These are phyloP conservation scores for Penstemon eatonii DNA, from an alignment of 257 asterid genomes.

Conservation along the genomic window DNA sequence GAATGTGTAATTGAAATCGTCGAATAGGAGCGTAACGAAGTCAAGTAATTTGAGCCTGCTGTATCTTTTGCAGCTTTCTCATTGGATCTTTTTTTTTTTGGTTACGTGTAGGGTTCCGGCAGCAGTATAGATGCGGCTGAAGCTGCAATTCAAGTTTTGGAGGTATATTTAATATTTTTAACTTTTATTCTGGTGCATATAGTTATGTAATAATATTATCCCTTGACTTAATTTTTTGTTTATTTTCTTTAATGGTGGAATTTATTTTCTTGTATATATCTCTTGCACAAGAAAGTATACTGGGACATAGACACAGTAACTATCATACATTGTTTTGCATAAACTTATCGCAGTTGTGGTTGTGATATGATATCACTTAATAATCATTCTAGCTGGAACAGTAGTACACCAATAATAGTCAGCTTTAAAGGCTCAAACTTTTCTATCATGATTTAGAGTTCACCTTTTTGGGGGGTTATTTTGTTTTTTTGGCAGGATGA, in stretches of 20 bases:
- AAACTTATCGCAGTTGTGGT: background rate
- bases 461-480: slow-evolving; percentile 9
- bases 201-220: slow-evolving; percentile 2
- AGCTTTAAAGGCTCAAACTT: slow-evolving; percentile 1
- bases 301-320: background rate
- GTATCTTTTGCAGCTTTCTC: slow-evolving; percentile 3
- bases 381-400: background rate
- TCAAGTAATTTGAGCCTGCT: slow-evolving; percentile 5
- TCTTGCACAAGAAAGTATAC: background rate
- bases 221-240: background rate
- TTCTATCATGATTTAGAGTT: slow-evolving; percentile 6
- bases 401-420: slow-evolving; percentile 19
- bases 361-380: background rate
- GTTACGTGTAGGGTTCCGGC: slow-evolving; percentile 57
- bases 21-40: background rate
- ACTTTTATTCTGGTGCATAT: background rate
- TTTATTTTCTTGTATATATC: background rate
- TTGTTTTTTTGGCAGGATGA: slow-evolving; percentile 59
- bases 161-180: slow-evolving; percentile 45
- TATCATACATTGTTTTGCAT: background rate
- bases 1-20: background rate
- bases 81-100: slow-evolving; percentile 10
- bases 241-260: background rate
- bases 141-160: slow-evolving; percentile 82
- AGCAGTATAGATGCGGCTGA: slow-evolving; percentile 82